A percentile compares a stretch with the other conserved stretches of the same genome.
Evolutionary conservation across 2,329 filamentous ascomycete genomes (phyloP).

Genomic region (Ceratocystis cubensis): DNA sequence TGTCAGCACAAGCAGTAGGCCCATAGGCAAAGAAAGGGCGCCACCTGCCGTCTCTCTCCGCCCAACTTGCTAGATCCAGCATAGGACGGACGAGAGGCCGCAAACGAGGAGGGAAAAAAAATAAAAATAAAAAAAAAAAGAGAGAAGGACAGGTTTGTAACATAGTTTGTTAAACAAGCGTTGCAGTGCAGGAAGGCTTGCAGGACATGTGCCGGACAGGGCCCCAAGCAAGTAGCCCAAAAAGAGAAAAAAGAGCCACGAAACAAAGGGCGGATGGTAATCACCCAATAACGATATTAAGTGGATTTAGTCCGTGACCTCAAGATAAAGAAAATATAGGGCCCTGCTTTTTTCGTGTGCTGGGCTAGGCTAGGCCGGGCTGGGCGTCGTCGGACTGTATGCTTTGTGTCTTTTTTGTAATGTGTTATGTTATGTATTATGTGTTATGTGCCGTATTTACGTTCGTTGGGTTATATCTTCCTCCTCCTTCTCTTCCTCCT

Average conservation of each 20-base stretch:
- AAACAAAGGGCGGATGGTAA: not conserved
- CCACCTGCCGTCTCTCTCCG: too few relatives aligned
- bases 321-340: conserved; percentile 6
- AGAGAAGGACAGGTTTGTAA: too few relatives aligned
- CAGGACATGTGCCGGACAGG: not conserved
- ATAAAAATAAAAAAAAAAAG: not conserved
- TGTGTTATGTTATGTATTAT: not conserved
- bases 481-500: not conserved
- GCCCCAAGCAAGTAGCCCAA: not conserved
- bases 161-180: too few relatives aligned
- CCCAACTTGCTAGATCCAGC: too few relatives aligned
- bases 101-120: not conserved
- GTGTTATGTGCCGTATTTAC: not conserved
- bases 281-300: conserved; percentile 3
- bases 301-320: not conserved
- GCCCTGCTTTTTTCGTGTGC: not conserved
- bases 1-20: too few relatives aligned
- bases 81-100: too few relatives aligned
- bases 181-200: not conserved
- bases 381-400: not conserved
- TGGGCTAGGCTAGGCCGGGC: not conserved
- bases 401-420: not conserved
- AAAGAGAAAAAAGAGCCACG: not conserved
- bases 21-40: too few relatives aligned
- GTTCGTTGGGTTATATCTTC: not conserved